Evolutionary conservation across 1,284 basidiomycete genomes (phyloP).

Genomic region (Sporisorium graminicola): DNA sequence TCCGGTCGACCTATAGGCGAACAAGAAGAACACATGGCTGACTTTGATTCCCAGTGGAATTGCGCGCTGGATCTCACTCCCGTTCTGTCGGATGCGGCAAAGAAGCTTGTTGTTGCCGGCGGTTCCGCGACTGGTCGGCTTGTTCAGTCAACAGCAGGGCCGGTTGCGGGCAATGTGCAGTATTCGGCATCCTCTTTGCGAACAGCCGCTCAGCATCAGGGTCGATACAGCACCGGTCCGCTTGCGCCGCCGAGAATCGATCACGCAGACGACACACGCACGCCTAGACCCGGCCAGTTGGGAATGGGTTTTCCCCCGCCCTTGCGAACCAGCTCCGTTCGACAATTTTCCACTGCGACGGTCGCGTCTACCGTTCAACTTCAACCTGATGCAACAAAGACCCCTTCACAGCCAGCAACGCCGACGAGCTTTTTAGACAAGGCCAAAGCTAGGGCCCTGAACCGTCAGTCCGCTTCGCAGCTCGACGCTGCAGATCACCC

Average conservation of each 20-base stretch:
- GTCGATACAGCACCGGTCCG: background rate
- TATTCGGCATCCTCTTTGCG: constrained; percentile 35
- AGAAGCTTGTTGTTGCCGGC: constrained; percentile 13
- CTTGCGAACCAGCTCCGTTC: constrained; percentile 12
- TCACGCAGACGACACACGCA: constrained; percentile 9
- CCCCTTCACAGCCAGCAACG: background rate
- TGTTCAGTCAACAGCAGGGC: background rate
- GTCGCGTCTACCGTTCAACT: background rate
- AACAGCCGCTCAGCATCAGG: background rate
- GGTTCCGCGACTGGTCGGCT: background rate
- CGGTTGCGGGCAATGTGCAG: constrained; percentile 32
- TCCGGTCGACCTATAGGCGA: constrained; percentile 24
- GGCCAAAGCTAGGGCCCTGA: constrained; percentile 22
- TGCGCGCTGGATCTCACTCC: constrained; percentile 39
- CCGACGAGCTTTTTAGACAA: constrained; percentile 14
- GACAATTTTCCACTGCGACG: constrained; percentile 13
- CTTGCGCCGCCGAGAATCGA: background rate
- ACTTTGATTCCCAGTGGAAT: constrained; percentile 53
- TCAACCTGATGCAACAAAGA: background rate
- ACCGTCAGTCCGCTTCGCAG: constrained; percentile 1
- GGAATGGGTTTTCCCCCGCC: constrained; percentile 32
- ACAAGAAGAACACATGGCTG: constrained; percentile 11
- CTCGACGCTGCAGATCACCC: background rate
- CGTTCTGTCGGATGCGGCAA: constrained; percentile 27
- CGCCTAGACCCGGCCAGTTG: constrained; percentile 32